Evolutionary conservation across 768 basidiomycete species (phyloP).

Genomic region (Tricholoma terreum): DNA sequence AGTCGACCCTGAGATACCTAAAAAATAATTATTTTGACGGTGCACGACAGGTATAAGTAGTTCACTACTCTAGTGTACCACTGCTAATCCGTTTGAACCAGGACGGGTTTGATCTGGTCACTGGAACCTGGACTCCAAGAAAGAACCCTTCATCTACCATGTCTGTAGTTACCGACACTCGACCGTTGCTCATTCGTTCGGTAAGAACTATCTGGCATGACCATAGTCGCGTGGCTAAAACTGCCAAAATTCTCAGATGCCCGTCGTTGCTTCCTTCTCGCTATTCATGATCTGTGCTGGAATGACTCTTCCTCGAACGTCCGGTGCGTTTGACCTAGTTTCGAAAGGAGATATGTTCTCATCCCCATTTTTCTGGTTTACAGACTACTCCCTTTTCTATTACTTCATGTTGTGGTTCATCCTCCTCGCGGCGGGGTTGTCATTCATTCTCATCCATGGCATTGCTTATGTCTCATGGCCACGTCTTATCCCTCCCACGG

Average conservation of each 20-base stretch:
- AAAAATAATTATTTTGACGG: slow-evolving; percentile 99
- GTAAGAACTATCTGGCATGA: slow-evolving; percentile 43
- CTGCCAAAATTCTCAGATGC: slow-evolving; percentile 58
- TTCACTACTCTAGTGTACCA: background rate
- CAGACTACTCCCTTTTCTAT: slow-evolving; percentile 83
- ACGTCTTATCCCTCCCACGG: slow-evolving; percentile 77
- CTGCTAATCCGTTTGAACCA: slow-evolving; percentile 25
- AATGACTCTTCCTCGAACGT: slow-evolving; percentile 80
- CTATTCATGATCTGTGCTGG: slow-evolving; percentile 87
- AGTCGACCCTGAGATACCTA: slow-evolving; percentile 80
- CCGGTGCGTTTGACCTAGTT: slow-evolving; percentile 52
- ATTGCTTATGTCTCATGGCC: slow-evolving; percentile 97
- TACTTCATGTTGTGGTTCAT: slow-evolving; percentile 82
- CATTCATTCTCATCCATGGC: slow-evolving; percentile 81
- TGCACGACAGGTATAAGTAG: slow-evolving; percentile 62
- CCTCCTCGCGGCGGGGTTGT: slow-evolving; percentile 55
- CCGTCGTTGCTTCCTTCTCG: slow-evolving; percentile 76
- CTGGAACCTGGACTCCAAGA: slow-evolving; percentile 86
- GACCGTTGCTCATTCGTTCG: slow-evolving; percentile 81
- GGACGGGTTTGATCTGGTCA: slow-evolving; percentile 94
- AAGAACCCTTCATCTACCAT: slow-evolving; percentile 66
- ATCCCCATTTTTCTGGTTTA: slow-evolving; percentile 2
- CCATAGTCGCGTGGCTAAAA: background rate
- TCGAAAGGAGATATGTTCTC: background rate
- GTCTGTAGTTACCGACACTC: slow-evolving; percentile 71